Evolutionary conservation across 371 early-diverging fungal species (phyloP).

Genomic region (Rhizomucor pusillus): DNA sequence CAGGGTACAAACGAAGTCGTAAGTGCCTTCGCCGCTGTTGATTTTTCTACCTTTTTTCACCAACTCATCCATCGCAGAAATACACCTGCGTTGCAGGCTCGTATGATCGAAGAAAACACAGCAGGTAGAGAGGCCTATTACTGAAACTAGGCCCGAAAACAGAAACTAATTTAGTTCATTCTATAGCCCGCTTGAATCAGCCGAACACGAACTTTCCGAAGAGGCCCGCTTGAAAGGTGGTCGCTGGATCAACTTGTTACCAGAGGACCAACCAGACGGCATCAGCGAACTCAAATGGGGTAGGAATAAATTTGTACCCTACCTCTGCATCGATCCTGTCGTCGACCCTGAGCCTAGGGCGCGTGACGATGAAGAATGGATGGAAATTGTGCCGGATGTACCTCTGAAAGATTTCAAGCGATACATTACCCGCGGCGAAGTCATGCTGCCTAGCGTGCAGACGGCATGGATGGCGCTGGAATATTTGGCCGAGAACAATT

Average conservation of each 20-base stretch:
- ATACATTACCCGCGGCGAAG: slow-evolving; percentile 41
- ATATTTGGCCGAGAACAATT: slow-evolving; percentile 28
- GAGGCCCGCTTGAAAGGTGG: slow-evolving; percentile 60
- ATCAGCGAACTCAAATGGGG: slow-evolving; percentile 68
- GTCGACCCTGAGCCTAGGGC: slow-evolving; percentile 41
- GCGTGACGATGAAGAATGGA: slow-evolving; percentile 61
- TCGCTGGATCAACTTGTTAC: slow-evolving; percentile 48
- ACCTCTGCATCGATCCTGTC: slow-evolving; percentile 55
- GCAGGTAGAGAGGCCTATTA: slow-evolving; percentile 19
- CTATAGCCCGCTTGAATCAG: slow-evolving; percentile 46
- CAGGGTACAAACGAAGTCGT: slow-evolving; percentile 68
- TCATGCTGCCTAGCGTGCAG: slow-evolving; percentile 53
- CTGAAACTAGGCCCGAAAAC: no score
- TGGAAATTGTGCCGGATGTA: slow-evolving; percentile 36
- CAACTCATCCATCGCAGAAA: slow-evolving; percentile 24
- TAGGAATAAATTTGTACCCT: slow-evolving; percentile 60
- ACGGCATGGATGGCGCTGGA: slow-evolving; percentile 51
- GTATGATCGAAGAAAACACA: slow-evolving; percentile 57
- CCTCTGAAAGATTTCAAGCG: slow-evolving; percentile 35
- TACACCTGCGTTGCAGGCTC: slow-evolving; percentile 62
- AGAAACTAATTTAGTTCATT: no score
- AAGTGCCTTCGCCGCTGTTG: slow-evolving; percentile 8
- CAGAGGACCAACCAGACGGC: slow-evolving; percentile 45
- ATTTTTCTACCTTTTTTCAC: neutral
- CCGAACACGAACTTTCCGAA: slow-evolving; percentile 62